Conservation (phyloP, 225 moss, liverwort and hornwort genomes). For the Polytrichum commune region DNA sequence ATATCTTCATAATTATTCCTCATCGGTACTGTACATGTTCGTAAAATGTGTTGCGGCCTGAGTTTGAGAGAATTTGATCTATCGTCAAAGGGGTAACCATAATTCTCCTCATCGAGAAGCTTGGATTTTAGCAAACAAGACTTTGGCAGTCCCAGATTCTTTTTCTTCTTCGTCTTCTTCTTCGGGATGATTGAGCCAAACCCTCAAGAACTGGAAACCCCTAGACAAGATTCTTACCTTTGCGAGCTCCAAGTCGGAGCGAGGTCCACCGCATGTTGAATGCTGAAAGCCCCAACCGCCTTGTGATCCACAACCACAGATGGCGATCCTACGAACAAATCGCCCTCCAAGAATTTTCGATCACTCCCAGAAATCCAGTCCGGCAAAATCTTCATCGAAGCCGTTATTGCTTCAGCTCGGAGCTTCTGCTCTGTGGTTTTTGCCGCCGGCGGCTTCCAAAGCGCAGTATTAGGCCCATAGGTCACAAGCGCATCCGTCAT, state of each 20-base stretch:
- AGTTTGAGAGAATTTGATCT: too few relatives aligned
- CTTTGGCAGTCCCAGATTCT: too few relatives aligned
- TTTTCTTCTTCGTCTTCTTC: too few relatives aligned
- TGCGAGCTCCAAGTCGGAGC: constrained; percentile 41
- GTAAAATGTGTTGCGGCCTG: too few relatives aligned
- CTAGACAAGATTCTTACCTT: constrained; percentile 15
- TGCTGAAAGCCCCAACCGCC: constrained; percentile 40
- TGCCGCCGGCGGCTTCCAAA: constrained; percentile 49
- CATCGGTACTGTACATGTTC: too few relatives aligned
- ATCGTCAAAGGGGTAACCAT: too few relatives aligned
- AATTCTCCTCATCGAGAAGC: too few relatives aligned
- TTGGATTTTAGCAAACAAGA: too few relatives aligned
- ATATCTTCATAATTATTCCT: too few relatives aligned
- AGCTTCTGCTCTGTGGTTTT: constrained; percentile 39
- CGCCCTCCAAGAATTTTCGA: constrained; percentile 26
- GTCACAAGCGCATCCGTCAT: constrained; percentile 53
- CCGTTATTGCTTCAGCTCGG: constrained; percentile 5
- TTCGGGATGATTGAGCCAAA: too few relatives aligned
- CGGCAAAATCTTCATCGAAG: constrained; percentile 13
- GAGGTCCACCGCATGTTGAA: constrained; percentile 44
- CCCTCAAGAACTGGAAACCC: too few relatives aligned
- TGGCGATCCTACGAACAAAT: constrained; percentile 22
- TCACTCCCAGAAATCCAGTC: constrained; percentile 35
- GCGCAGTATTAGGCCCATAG: constrained; percentile 36
- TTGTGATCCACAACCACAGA: constrained; percentile 39